Conservation (phyloP, 2,329 filamentous ascomycete genomes). For the Akanthomyces lecanii region DNA sequence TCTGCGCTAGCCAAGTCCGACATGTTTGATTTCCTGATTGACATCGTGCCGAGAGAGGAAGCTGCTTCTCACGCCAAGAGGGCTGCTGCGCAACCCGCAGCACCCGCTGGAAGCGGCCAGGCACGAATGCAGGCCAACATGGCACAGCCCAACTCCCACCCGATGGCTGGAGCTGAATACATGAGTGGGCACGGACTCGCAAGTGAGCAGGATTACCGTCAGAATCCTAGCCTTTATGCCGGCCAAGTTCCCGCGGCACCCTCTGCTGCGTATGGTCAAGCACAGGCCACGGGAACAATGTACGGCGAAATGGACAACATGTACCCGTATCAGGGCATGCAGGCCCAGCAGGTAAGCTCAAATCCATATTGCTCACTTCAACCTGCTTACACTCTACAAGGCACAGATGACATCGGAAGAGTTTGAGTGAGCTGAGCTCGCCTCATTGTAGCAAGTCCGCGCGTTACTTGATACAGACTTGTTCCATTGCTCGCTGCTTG, state of each 20-base stretch:
- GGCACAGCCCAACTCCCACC: slow-evolving; percentile 50
- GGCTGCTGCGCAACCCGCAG: slow-evolving; percentile 48
- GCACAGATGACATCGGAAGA: slow-evolving; percentile 43
- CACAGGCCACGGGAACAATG: slow-evolving; percentile 63
- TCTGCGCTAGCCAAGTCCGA: slow-evolving; percentile 94
- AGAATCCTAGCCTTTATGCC: slow-evolving; percentile 75
- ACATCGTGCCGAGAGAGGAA: slow-evolving; percentile 96
- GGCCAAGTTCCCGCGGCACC: slow-evolving; percentile 72
- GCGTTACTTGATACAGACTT: not conserved
- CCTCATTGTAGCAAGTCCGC: not conserved
- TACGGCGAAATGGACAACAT: slow-evolving; percentile 79
- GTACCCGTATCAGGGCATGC: slow-evolving; percentile 78
- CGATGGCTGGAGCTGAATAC: slow-evolving; percentile 59
- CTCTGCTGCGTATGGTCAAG: slow-evolving; percentile 69
- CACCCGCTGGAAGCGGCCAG: slow-evolving; percentile 47
- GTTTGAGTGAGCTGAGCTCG: slow-evolving; percentile 34
- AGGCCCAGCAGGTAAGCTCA: slow-evolving; percentile 69
- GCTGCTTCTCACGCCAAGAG: slow-evolving; percentile 81
- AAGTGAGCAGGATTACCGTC: slow-evolving; percentile 74
- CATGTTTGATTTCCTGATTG: slow-evolving; percentile 99
- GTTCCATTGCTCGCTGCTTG: not conserved
- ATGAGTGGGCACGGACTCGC: slow-evolving; percentile 60
- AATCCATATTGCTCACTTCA: not conserved
- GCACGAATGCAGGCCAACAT: slow-evolving; percentile 47
- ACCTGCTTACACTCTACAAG: slow-evolving; percentile 26